Percentiles rank a stretch among this genome's conserved stretches.
Evolutionary conservation across 1,139 yeast species (phyloP).

Genomic region (Pneumocystis carinii): DNA sequence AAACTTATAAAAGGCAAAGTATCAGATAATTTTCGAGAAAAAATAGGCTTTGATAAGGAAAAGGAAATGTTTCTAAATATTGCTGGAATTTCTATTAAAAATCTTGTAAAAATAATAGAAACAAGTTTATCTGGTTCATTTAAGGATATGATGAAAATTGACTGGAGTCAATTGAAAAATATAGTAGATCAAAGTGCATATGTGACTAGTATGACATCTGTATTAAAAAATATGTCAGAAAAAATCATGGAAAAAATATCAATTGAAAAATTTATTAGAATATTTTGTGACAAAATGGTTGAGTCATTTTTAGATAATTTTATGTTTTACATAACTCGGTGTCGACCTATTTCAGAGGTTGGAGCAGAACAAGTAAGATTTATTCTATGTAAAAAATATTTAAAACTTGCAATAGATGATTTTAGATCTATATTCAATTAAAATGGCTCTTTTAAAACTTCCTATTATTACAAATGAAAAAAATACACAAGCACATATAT

Average conservation of each 20-base stretch:
- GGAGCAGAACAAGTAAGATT: conserved; percentile 56
- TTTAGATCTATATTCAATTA: conserved; percentile 53
- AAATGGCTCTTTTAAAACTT: conserved; percentile 38
- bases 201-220: conserved; percentile 13
- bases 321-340: conserved; percentile 41
- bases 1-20: conserved; percentile 44
- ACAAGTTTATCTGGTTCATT: conserved; percentile 54
- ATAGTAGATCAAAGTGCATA: conserved; percentile 49
- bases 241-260: conserved; percentile 46
- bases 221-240: conserved; percentile 16
- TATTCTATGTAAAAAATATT: background rate
- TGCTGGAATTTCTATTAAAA: conserved; percentile 43
- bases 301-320: conserved; percentile 50
- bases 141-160: conserved; percentile 71
- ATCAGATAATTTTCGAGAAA: conserved; percentile 27
- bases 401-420: conserved; percentile 28
- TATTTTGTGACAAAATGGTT: conserved; percentile 60
- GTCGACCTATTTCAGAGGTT: conserved; percentile 48
- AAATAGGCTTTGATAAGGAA: conserved; percentile 38
- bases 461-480: conserved; percentile 26
- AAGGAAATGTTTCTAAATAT: conserved; percentile 43
- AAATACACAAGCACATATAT: conserved; percentile 8
- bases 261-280: conserved; percentile 56
- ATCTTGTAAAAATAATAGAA: conserved; percentile 44
- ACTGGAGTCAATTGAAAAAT: conserved; percentile 52